Base-by-base conservation (phyloP, 768 basidiomycete genomes). In the Psilocybe cyanescens region DNA sequence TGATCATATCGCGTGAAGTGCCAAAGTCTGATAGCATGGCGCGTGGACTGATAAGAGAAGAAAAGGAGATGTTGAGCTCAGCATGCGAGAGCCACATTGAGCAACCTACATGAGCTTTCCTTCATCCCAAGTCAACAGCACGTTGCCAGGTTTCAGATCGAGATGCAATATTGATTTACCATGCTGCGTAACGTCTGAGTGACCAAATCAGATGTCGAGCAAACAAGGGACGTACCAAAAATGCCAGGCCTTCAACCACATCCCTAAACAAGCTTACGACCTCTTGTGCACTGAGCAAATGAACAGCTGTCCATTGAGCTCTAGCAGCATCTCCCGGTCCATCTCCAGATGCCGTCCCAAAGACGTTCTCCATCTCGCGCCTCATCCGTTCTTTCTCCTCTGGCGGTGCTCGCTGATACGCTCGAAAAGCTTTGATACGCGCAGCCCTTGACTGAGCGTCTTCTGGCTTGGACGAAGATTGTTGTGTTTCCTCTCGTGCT, bases 1-100 rank as follows among this genome's bases (percentile, higher is more conserved):
- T 83, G 16, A 96, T 79, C 91, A 94, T 94, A 68, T 97, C 95
- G 52, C 93, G 88, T 28, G 93, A 95, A 0, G 95, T 97, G 16
- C 96, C 96, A 74, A 98, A 98, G 68, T 98, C 96, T 1, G 94
- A 94, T 16, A 98, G 79, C 92, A 98, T 94, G 0, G 94, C 95
- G 68, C 93, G 85, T 3, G 96, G 96, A 60, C 95, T 96, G 8
- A 30, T 45, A 46, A 60, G 55, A 9, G 57, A 47, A 9, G 8
- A 39, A 39, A 30, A 63, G 35, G 35, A 52, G 24, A 24, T 24
- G 24, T 49, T 44, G 14, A 44, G 11, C 0, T 47, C 19, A 16
- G 16, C 17, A 29, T 3, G 8, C 3, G 17, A 57, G 39, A 24
- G 24, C 3, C 17, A 52, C 4, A 41, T 49, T 39, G 30, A 56